Evolutionary conservation across 176 grass and related monocot genomes (phyloP).

Genomic region (Phyllostachys edulis): DNA sequence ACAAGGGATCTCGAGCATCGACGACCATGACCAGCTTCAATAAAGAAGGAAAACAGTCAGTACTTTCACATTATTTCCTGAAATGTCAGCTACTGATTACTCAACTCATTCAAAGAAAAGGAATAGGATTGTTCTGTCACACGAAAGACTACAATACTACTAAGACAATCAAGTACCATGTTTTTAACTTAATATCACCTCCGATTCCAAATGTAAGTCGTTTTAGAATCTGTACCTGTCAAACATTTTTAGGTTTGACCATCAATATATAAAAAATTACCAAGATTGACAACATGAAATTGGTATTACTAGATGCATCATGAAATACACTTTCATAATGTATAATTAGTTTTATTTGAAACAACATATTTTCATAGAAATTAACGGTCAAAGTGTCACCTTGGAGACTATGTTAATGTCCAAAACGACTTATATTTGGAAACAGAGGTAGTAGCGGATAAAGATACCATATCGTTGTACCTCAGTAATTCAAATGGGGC

Average conservation of each 20-base stretch:
- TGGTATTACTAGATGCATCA: too few species aligned
- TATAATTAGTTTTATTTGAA: too few species aligned
- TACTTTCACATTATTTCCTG: slow-evolving; percentile 14
- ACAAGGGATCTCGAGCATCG: slow-evolving; percentile 76
- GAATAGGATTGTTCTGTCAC: not conserved
- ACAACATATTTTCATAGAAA: too few species aligned
- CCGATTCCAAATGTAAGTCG: too few species aligned
- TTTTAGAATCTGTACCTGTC: too few species aligned
- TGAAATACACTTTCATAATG: too few species aligned
- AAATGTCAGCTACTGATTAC: not conserved
- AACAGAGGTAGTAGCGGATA: not conserved
- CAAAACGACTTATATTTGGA: too few species aligned
- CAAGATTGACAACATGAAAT: too few species aligned
- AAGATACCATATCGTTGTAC: slow-evolving; percentile 1
- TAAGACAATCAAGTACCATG: not conserved
- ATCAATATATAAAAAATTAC: too few species aligned
- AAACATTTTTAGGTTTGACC: too few species aligned
- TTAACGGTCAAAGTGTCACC: too few species aligned
- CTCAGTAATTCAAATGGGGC: not conserved
- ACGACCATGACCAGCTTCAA: slow-evolving; percentile 79
- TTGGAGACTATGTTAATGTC: too few species aligned
- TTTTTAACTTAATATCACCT: not conserved
- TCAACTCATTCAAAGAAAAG: not conserved
- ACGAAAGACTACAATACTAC: not conserved
- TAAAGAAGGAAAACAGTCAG: slow-evolving; percentile 26